Evolutionary conservation across 2,329 filamentous ascomycete genomes (phyloP).

Genomic region (Hymenoscyphus infarciens): DNA sequence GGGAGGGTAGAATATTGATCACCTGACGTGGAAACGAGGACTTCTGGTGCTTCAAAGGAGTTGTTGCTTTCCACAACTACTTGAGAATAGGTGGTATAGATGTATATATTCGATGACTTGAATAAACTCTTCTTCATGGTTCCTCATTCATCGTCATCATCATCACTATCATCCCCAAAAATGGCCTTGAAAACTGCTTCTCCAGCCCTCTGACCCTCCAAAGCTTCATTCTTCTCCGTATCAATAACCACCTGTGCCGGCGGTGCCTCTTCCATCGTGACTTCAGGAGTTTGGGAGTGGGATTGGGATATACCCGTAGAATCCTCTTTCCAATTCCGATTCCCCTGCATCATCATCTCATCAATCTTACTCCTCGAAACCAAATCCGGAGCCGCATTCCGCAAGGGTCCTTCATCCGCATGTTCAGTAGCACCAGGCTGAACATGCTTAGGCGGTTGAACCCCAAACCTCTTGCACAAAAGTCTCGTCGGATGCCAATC

Average conservation of each 20-base stretch:
- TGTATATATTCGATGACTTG: background rate
- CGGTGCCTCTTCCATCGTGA: background rate
- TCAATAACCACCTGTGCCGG: constrained; percentile 49
- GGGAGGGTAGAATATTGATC: background rate
- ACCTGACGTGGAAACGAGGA: background rate
- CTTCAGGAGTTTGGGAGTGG: background rate
- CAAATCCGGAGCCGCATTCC: constrained; percentile 40
- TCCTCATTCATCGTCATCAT: constrained; percentile 36
- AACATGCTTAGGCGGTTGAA: constrained; percentile 70
- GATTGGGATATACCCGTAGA: background rate
- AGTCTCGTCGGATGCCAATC: constrained; percentile 79
- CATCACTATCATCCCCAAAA: constrained; percentile 83
- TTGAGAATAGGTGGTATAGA: background rate
- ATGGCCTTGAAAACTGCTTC: constrained; percentile 88
- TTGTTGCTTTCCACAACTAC: background rate
- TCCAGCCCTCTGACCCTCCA: constrained; percentile 70
- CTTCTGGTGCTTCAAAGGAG: background rate
- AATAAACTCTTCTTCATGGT: background rate
- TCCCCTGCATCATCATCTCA: constrained; percentile 48
- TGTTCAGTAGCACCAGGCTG: constrained; percentile 47
- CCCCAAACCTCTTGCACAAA: constrained; percentile 91
- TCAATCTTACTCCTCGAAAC: constrained; percentile 53
- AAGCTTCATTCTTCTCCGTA: constrained; percentile 70
- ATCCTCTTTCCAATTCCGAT: constrained; percentile 24
- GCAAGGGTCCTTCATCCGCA: constrained; percentile 26